Percentiles rank a stretch among this genome's conserved stretches.
Evolutionary conservation across 2,329 filamentous ascomycete species (phyloP).

Genomic region (Escovopsis sp.): DNA sequence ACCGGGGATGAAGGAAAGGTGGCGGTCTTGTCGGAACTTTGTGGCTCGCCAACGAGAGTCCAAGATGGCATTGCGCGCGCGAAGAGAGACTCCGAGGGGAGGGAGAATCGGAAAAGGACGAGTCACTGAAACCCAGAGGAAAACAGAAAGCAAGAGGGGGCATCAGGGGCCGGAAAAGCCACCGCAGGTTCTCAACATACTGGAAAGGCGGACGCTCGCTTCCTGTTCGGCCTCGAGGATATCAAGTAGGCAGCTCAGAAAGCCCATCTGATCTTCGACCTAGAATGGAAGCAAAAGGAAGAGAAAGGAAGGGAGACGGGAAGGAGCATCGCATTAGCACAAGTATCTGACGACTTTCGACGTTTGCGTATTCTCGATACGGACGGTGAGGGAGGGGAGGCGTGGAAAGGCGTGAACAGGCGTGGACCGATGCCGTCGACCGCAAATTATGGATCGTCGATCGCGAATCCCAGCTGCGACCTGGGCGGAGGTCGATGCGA

Average conservation of each 20-base stretch:
- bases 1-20: too few species aligned
- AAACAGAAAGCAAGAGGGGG: slow-evolving; percentile 3
- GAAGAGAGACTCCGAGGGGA: background rate
- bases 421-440: background rate
- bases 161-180: too few species aligned
- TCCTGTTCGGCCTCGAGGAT: slow-evolving; percentile 84
- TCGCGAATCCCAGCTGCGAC: too few species aligned
- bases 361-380: background rate
- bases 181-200: slow-evolving; percentile 39
- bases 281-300: slow-evolving; percentile 23
- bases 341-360: background rate
- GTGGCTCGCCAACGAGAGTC: too few species aligned
- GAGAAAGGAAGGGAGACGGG: too few species aligned
- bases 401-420: background rate
- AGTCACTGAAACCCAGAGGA: too few species aligned
- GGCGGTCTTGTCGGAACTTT: too few species aligned
- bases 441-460: too few species aligned
- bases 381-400: too few species aligned
- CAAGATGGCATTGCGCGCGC: too few species aligned
- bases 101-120: slow-evolving; percentile 6
- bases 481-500: too few species aligned
- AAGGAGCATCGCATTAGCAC: slow-evolving; percentile 8
- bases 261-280: slow-evolving; percentile 83
- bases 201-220: slow-evolving; percentile 67
- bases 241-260: slow-evolving; percentile 79